phyloP scores from a whole-genome alignment of 139 green algal species.

The Chlorella sp. region DNA sequence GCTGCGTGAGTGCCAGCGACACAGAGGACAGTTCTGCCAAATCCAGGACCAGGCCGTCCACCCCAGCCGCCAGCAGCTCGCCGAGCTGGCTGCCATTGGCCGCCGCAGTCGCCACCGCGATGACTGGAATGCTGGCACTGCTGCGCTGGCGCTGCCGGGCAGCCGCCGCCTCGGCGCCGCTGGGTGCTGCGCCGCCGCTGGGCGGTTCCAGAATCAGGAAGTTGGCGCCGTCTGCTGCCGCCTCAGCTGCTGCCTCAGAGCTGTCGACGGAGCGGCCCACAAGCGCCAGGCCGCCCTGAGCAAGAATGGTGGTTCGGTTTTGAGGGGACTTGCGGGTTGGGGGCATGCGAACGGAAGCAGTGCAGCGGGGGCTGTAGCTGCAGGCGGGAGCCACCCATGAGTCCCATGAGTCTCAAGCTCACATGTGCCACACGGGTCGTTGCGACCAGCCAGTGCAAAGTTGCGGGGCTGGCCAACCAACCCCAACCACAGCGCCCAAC shows the following conservation, averaged over 20 bases:
- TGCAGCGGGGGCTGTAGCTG: too few species aligned
- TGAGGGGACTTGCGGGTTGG: too few species aligned
- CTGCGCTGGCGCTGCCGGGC: conserved; percentile 65
- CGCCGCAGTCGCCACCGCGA: conserved; percentile 28
- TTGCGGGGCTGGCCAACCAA: too few species aligned
- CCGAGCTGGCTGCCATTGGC: background rate
- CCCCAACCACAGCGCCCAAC: too few species aligned
- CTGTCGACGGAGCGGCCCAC: conserved; percentile 72
- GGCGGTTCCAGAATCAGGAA: conserved; percentile 72
- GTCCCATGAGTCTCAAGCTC: too few species aligned
- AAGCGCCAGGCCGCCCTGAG: conserved; percentile 45
- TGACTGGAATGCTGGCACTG: conserved; percentile 68
- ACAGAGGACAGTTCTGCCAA: conserved; percentile 43
- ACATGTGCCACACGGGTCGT: too few species aligned
- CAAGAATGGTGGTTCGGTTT: too few species aligned
- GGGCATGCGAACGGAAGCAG: too few species aligned
- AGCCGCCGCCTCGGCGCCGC: conserved; percentile 27
- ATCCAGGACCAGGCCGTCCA: conserved; percentile 48
- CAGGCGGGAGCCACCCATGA: too few species aligned
- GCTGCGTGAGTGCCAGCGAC: background rate
- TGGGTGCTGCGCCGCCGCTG: conserved; percentile 15
- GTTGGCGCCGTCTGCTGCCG: conserved; percentile 84
- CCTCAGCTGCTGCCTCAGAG: conserved; percentile 54
- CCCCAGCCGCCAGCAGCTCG: conserved; percentile 37
- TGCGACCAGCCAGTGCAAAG: too few species aligned